Base-by-base conservation (phyloP, 495 filamentous ascomycete genomes). In the Massariosphaeria phaeospora region DNA sequence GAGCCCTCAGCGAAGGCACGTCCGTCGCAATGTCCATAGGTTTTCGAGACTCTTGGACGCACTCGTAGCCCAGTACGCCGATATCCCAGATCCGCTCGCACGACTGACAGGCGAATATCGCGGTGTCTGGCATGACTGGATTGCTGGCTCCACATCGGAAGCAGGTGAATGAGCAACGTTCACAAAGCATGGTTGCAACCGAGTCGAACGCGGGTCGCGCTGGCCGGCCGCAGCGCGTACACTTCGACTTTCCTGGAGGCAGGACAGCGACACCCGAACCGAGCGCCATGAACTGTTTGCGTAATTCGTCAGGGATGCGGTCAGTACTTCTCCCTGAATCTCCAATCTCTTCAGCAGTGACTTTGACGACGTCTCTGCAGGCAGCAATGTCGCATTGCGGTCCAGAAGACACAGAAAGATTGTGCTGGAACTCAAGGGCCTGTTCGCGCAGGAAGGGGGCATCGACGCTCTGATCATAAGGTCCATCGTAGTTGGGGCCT, bases 241-340 rank as follows among this genome's bases (percentile, higher is more conserved):
- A 65, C 42, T 49, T 43, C 26, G 55, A 30, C 45, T 57, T 60
- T 4, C 58, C 62, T 0, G 48, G 30, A 11, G 53, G 31, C 4
- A 46, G 18, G 12, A 26, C 26, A 5, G 15, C 8, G n/a, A n/a
- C n/a, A 35, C 34, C 24, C 6, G 47, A 54, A 4, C 27, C 44
- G 2, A 35, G 4, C 27, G 20, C 5, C 20, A 41, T 51, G 48
- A 53, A 55, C 48, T 52, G 55, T 23, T 45, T 50, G 42, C 60
- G 48, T 3, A 71, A 47, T 8, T 60, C 58, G 20, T 59, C 55
- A 5, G 69, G 68, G 12, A 70, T 70, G 17, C 69, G 65, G 40
- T 66, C 63, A 23, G 23, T 41, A 27, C 62, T 67, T 10, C 66
- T 54, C 17, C 62, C 59, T 7, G 66, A 66, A 40, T 71, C 67